These are phyloP conservation scores for Vairimorpha apis DNA, from an alignment of 371 early-diverging fungal species.

Conservation along the genomic window DNA sequence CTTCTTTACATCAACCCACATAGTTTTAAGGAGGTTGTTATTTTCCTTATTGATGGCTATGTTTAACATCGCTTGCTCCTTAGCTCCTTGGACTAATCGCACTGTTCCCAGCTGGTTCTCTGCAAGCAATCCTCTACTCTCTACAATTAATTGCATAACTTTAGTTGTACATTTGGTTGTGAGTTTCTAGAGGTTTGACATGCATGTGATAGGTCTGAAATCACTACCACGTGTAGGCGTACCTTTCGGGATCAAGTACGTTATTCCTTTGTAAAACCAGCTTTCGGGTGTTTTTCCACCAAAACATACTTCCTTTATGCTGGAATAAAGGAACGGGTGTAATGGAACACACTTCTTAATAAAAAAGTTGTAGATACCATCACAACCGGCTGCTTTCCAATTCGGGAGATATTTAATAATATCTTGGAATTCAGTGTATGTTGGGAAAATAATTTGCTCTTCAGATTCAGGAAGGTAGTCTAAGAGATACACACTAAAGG, in stretches of 20 bases:
- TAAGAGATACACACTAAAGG: neutral
- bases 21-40: neutral
- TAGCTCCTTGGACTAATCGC: constrained; percentile 20
- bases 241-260: constrained; percentile 34
- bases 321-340: no score
- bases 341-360: no score
- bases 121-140: constrained; percentile 5
- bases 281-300: neutral
- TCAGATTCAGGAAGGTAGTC: no score
- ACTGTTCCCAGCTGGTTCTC: constrained; percentile 41
- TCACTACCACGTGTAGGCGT: constrained; percentile 1
- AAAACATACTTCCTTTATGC: no score
- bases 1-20: neutral
- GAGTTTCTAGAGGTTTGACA: constrained; percentile 13
- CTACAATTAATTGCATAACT: neutral
- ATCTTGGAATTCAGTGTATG: no score
- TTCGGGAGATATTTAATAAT: no score
- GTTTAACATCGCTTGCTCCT: constrained; percentile 29
- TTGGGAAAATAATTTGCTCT: no score
- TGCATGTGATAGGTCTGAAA: constrained; percentile 37
- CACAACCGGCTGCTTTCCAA: no score
- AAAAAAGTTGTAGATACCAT: no score
- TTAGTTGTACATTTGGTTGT: constrained; percentile 12
- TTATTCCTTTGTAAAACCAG: constrained; percentile 34
- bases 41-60: neutral